Evolutionary conservation across 2,329 filamentous ascomycete genomes (phyloP), one percentile per base, ranked within the genome.

Genomic region (Alternaria gaisen): DNA sequence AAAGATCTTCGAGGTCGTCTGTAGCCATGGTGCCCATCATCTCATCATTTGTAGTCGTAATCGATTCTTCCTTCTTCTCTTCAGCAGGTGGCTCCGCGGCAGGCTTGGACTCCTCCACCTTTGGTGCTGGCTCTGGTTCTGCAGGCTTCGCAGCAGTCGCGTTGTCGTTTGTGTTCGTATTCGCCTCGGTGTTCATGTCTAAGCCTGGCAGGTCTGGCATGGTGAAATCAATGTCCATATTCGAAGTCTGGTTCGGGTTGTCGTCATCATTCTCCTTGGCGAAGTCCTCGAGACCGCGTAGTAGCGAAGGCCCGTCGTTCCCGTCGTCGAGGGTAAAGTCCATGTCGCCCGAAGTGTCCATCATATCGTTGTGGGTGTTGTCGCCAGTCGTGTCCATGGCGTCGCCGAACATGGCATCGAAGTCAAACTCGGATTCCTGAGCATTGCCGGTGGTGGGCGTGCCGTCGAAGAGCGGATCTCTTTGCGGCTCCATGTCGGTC

Each of bases 351-450:
- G 69, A 64, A 7, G 65, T 64, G 53, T 75, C 72, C 70, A 75
- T 70, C 60, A 69, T 66, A 50, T 73, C 60, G 55, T 70, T 64
- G 24, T 61, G 58, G 32, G 58, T 54, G 12, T 69, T 61, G 44
- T 61, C 67, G 42, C 55, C 69, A 8, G 67, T 53, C 1, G 69
- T 70, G 58, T 72, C 72, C 63, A 72, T 71, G 3, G 66, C 55
- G 57, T 77, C 73, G 57, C 72, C 74, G 40, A 79, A 79, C 53
- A 77, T 72, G 58, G 75, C 71, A 46, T 77, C 75, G 52, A 78
- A 77, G 55, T 80, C 80, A 58, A 81, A 78, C 34, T 80, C 77
- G n/a, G 66, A 66, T 22, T 77, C 74, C 54, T 72, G 69, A 16
- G 68, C 63, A 28, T 72, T 72, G n/a, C 68, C 68, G 42, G 70